Percentiles rank a stretch among this genome's conserved stretches.
Conservation (phyloP, 495 filamentous ascomycete species). For the Penicillium arizonense region DNA sequence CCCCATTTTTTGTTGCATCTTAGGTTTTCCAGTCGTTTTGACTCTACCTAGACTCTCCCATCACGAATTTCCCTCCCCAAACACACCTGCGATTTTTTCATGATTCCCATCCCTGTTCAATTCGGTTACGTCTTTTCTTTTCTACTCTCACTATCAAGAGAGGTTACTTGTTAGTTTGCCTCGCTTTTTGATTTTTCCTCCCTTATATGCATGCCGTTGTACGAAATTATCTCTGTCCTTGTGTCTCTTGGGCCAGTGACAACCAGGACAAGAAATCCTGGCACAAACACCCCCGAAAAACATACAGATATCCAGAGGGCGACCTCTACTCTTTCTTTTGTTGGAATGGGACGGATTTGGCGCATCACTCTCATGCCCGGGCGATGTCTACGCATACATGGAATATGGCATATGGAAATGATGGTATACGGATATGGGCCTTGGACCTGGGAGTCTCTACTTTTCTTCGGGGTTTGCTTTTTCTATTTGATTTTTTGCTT, state of each 20-base stretch:
- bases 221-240: background rate
- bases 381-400: constrained; percentile 12
- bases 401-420: constrained; percentile 6
- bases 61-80: background rate
- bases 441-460: constrained; percentile 6
- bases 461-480: constrained; percentile 9
- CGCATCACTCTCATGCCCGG: constrained; percentile 4
- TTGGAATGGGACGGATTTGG: constrained; percentile 11
- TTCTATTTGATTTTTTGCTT: constrained; percentile 4
- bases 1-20: background rate
- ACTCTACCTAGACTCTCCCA: background rate
- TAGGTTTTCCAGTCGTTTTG: background rate
- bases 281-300: constrained; percentile 15
- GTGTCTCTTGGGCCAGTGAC: background rate
- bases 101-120: background rate
- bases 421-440: background rate
- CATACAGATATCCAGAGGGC: constrained; percentile 28
- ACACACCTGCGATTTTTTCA: background rate
- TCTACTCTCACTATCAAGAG: background rate
- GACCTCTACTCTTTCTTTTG: constrained; percentile 24
- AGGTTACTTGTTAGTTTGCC: too few relatives aligned
- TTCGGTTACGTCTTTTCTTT: background rate
- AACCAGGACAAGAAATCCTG: background rate
- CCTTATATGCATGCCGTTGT: background rate
- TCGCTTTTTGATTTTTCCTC: background rate